phyloP scores from a whole-genome alignment of 1,284 basidiomycete species.

The Pulchroboletus neoregius region DNA sequence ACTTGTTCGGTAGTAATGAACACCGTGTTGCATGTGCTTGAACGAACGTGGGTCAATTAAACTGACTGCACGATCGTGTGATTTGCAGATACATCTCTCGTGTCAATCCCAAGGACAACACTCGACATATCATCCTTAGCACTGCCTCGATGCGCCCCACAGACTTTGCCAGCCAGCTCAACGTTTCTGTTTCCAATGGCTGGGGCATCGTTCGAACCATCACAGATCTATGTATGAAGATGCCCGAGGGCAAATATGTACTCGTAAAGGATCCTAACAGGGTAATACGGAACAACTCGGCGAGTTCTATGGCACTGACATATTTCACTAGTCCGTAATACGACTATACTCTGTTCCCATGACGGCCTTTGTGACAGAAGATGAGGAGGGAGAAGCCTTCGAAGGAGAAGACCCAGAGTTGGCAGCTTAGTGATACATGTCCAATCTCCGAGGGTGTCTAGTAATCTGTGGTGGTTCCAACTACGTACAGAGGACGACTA shows the following conservation, averaged over 20 bases:
- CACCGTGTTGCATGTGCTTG: not conserved
- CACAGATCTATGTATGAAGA: conserved; percentile 88
- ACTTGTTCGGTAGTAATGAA: conserved; percentile 5
- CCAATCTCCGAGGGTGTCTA: conserved; percentile 10
- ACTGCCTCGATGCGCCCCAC: conserved; percentile 92
- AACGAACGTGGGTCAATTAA: conserved; percentile 1
- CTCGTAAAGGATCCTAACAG: conserved; percentile 95
- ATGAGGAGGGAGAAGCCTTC: conserved; percentile 50
- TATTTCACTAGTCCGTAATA: conserved; percentile 72
- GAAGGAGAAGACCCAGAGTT: conserved; percentile 51
- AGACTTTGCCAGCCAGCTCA: conserved; percentile 94
- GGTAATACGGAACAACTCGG: conserved; percentile 42
- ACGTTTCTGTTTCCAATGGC: conserved; percentile 92
- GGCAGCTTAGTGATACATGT: conserved; percentile 18
- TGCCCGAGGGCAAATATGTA: conserved; percentile 95
- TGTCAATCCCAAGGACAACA: conserved; percentile 89
- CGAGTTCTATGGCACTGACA: conserved; percentile 5
- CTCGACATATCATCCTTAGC: conserved; percentile 93
- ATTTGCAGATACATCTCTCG: conserved; percentile 82
- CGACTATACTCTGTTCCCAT: conserved; percentile 90
- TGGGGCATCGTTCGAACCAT: conserved; percentile 98
- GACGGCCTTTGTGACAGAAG: conserved; percentile 74
- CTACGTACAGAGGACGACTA: not conserved
- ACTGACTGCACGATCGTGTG: conserved; percentile 11
- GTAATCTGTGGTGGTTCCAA: not conserved